Base-by-base conservation (phyloP, 306 rosid species). In the Pyrus pyrifolia region DNA sequence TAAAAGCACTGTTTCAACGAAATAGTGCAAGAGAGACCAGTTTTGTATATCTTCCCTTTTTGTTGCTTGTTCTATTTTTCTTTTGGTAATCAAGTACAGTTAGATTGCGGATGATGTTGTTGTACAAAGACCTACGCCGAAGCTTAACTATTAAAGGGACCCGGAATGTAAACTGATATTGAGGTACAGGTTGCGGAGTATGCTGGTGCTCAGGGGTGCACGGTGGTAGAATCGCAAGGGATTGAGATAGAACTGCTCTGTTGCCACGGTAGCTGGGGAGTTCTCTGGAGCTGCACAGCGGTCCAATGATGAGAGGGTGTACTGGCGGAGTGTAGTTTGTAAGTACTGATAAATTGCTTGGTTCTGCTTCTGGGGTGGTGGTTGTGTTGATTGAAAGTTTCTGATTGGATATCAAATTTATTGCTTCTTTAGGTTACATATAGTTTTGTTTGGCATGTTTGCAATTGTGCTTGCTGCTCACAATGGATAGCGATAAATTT, bases 1-100 rank as follows among this genome's bases (percentile, higher is more conserved):
- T 49, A 49, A 49, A 80, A 79, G 86, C 73, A 57, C 65, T 27
- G 31, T 49, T 55, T 38, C n/a, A 72, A 76, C 44, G 69, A 75
- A 62, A 80, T 23, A 62, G 78, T 72, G 57, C 55, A 72, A 62
- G 31, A 60, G 25, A 80, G 69, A 76, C 55, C 66, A 33, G 11
- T 72, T 23, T 74, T 71, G 61, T 17, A 33, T 35, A 2, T 45
- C 30, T 71, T 61, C 75, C 51, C 78, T 42, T 68, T 25, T 6
- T 11, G 59, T 44, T 59, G 19, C 33, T 57, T 71, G 44, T 49
- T 55, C 29, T 12, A 11, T 8, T 11, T 15, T 7, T 21, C 12
- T 42, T 53, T 22, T 62, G 25, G 49, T 22, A 30, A 71, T 9
- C 13, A 40, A 59, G 17, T 58, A 42, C 62, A 15, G 81, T 61